Evolutionary conservation across 2,329 filamentous ascomycete genomes (phyloP).

Genomic region (Macroventuria anomochaeta): DNA sequence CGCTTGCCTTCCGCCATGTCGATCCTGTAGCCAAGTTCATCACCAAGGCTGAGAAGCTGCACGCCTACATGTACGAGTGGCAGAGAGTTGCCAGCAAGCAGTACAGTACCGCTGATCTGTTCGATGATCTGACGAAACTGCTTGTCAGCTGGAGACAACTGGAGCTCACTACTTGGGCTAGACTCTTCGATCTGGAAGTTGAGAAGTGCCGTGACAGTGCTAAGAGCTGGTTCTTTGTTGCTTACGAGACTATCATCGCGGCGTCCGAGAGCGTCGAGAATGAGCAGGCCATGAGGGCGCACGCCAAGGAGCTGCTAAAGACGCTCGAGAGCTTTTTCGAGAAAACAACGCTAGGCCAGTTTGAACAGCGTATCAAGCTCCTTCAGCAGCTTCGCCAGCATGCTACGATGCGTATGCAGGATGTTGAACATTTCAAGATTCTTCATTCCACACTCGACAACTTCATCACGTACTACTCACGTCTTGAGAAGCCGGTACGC

Average conservation of each 20-base stretch:
- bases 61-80: constrained; percentile 89
- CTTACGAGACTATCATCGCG: constrained; percentile 86
- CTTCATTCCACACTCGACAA: constrained; percentile 73
- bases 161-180: constrained; percentile 90
- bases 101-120: constrained; percentile 72
- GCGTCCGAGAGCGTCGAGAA: constrained; percentile 71
- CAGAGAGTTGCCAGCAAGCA: constrained; percentile 87
- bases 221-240: constrained; percentile 93
- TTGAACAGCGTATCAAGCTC: constrained; percentile 72
- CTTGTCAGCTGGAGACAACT: constrained; percentile 90
- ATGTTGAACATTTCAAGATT: constrained; percentile 57
- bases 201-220: constrained; percentile 78
- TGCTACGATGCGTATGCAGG: constrained; percentile 64
- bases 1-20: constrained; percentile 76
- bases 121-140: constrained; percentile 78
- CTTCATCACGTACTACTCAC: constrained; percentile 76
- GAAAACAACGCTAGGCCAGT: constrained; percentile 82
- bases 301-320: constrained; percentile 73
- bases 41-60: constrained; percentile 84
- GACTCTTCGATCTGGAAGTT: constrained; percentile 83
- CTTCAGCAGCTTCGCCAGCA: constrained; percentile 69
- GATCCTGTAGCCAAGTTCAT: constrained; percentile 88
- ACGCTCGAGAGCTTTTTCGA: constrained; percentile 81
- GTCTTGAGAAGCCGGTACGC: constrained; percentile 71
- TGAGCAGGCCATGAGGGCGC: constrained; percentile 64